Percentiles rank a stretch among this genome's conserved stretches.
Conservation (phyloP, 2,329 filamentous ascomycete species). For the Drechslerella dactyloides region DNA sequence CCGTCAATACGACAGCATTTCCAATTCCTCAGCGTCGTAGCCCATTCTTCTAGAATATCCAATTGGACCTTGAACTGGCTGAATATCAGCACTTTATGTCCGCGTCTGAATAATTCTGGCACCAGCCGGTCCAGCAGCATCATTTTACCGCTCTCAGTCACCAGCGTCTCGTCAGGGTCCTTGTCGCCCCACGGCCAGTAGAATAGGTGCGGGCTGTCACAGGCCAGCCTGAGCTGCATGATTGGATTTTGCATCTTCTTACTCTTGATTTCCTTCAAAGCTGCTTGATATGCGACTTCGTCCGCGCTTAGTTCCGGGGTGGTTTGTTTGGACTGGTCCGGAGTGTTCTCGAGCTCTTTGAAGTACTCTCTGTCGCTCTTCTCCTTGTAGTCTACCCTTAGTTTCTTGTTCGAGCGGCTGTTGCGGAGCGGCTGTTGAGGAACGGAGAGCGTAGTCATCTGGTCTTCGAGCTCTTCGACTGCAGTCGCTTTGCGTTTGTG, state of each 20-base stretch:
- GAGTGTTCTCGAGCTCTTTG: slow-evolving; percentile 61
- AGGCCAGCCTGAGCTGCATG: slow-evolving; percentile 88
- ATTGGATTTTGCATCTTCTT: slow-evolving; percentile 94
- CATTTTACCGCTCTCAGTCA: slow-evolving; percentile 94
- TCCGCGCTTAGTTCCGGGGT: slow-evolving; percentile 52
- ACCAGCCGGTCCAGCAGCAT: slow-evolving; percentile 86
- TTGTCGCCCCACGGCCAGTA: slow-evolving; percentile 82
- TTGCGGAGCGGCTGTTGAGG: slow-evolving; percentile 16
- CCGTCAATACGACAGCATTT: slow-evolving; percentile 89
- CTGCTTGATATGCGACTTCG: slow-evolving; percentile 31
- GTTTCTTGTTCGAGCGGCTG: slow-evolving; percentile 47
- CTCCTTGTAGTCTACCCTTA: slow-evolving; percentile 45
- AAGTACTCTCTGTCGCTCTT: slow-evolving; percentile 60
- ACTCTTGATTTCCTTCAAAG: slow-evolving; percentile 72
- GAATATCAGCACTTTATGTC: slow-evolving; percentile 93
- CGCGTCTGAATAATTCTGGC: slow-evolving; percentile 72
- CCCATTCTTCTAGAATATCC: slow-evolving; percentile 88
- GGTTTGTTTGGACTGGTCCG: slow-evolving; percentile 34
- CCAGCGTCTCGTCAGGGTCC: slow-evolving; percentile 75
- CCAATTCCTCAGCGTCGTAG: slow-evolving; percentile 76
- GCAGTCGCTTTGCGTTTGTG: slow-evolving; percentile 38
- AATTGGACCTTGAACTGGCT: slow-evolving; percentile 95
- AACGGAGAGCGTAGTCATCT: slow-evolving; percentile 11
- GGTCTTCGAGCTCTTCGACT: slow-evolving; percentile 23
- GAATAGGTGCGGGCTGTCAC: slow-evolving; percentile 94